A percentile compares a stretch with the other conserved stretches of the same genome.
Conservation (phyloP, 139 green algal genomes). For the Chlorella sorokiniana region DNA sequence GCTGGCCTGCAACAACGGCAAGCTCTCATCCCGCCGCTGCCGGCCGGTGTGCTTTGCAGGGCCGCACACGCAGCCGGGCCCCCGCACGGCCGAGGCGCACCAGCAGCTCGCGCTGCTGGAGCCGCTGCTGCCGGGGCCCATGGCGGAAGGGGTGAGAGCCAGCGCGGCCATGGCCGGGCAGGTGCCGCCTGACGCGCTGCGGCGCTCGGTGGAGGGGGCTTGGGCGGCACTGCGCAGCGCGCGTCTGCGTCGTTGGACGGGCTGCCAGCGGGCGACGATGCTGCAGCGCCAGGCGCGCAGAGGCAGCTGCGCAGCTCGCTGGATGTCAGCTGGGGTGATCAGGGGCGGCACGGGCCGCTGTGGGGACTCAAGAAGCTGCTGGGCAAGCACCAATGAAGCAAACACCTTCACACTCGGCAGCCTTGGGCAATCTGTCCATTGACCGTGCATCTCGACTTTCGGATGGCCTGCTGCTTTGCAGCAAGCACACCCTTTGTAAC, state of each 20-base stretch:
- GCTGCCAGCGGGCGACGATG: neutral
- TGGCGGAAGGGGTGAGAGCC: neutral
- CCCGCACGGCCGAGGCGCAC: too few species aligned
- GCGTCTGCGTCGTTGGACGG: neutral
- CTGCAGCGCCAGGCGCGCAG: neutral
- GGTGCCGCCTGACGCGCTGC: slow-evolving; percentile 16
- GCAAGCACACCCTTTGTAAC: too few species aligned
- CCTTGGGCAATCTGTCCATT: too few species aligned
- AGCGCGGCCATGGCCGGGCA: slow-evolving; percentile 15
- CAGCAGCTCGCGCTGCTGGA: too few species aligned
- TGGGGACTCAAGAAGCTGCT: neutral
- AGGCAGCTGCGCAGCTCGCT: neutral
- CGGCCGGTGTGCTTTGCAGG: too few species aligned
- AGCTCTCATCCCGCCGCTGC: too few species aligned
- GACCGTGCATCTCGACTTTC: too few species aligned
- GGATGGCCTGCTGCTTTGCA: too few species aligned
- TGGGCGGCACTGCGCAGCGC: neutral
- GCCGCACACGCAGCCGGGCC: too few species aligned
- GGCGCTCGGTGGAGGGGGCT: neutral
- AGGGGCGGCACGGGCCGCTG: neutral
- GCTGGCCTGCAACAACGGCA: too few species aligned
- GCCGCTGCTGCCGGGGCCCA: too few species aligned
- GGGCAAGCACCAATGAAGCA: slow-evolving; percentile 1
- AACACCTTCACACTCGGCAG: too few species aligned
- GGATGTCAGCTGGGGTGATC: neutral